These are phyloP conservation scores for Talaromyces thailandensis DNA, from an alignment of 495 filamentous ascomycete species.

Conservation along the genomic window DNA sequence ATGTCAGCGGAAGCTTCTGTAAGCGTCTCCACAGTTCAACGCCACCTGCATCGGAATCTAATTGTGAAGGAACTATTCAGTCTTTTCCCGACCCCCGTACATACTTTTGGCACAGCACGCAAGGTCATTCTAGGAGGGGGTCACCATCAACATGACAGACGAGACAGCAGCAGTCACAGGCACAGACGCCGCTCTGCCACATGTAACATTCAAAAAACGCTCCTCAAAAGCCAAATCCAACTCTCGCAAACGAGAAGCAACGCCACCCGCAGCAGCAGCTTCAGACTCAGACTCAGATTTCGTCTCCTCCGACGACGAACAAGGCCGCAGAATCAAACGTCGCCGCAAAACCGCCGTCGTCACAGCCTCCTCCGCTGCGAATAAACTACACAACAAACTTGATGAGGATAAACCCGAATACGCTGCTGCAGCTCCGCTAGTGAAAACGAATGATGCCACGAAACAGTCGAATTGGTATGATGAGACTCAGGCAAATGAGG, in stretches of 20 bases:
- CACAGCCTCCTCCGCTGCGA: slow-evolving; percentile 41
- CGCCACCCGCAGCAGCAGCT: slow-evolving; percentile 50
- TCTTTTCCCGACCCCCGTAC: background rate
- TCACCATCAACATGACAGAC: background rate
- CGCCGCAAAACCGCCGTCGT: slow-evolving; percentile 59
- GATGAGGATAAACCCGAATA: slow-evolving; percentile 50
- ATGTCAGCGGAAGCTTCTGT: background rate
- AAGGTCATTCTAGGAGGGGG: background rate
- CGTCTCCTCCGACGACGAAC: slow-evolving; percentile 69
- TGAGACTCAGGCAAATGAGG: slow-evolving; percentile 36
- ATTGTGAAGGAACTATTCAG: background rate
- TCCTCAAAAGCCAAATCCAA: slow-evolving; percentile 64
- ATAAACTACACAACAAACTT: slow-evolving; percentile 18
- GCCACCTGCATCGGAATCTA: background rate
- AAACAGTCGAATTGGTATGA: slow-evolving; percentile 90
- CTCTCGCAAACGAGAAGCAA: slow-evolving; percentile 73
- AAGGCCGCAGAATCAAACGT: slow-evolving; percentile 67
- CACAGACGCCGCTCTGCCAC: slow-evolving; percentile 9
- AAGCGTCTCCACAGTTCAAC: background rate
- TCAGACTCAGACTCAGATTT: slow-evolving; percentile 50
- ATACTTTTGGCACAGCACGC: background rate
- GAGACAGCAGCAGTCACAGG: background rate
- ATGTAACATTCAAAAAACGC: slow-evolving; percentile 74
- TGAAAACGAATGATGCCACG: slow-evolving; percentile 77
- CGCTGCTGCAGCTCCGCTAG: slow-evolving; percentile 36